Base-by-base conservation (phyloP, 257 asterid genomes). In the Asclepias syriaca region DNA sequence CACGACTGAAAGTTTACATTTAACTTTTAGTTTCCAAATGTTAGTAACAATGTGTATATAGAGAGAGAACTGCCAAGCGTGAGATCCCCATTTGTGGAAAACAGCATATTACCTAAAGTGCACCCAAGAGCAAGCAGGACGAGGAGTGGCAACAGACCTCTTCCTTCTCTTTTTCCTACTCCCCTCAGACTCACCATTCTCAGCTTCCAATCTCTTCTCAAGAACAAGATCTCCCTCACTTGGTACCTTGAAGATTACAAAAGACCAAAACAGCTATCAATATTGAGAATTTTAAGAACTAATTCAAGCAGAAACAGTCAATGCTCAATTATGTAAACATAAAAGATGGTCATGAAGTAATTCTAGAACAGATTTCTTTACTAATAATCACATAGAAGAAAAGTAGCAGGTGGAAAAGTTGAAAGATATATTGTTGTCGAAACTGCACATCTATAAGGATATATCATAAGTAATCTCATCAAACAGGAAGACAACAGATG, bases 91-190 rank as follows among this genome's bases (percentile, higher is more conserved):
- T 54, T 50, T 63, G 49, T 63, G 49, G 48, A 50, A 54, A 63
- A 53, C 7, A 13, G 34, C 72, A 66, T 43, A 66, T 75, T 83
- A 91, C 97, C 99, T 94, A 81, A 94, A 94, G 73, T 94, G 97
- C 78, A 94, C 99, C 99, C 98, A 94, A 60, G 99, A 94, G 77
- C 97, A 94, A 70, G 99, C 96, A 43, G 97, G 99, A 32, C 97
- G 97, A 65, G 96, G 88, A 55, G 86, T 73, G 48, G 86, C 89
- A 65, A 77, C 95, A 74, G 85, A 88, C 87, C 82, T 94, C 83
- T 87, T 89, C 85, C 87, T 90, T 86, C 82, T 93, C 85, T 86
- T 94, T 78, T 88, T 82, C 81, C 87, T 80, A 83, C 85, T 79
- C 72, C 93, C 88, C 79, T 89, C 97, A 65, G 88, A 78, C 77